Conservation (phyloP, 805 yeast species). For the Clavispora santaluciae region DNA sequence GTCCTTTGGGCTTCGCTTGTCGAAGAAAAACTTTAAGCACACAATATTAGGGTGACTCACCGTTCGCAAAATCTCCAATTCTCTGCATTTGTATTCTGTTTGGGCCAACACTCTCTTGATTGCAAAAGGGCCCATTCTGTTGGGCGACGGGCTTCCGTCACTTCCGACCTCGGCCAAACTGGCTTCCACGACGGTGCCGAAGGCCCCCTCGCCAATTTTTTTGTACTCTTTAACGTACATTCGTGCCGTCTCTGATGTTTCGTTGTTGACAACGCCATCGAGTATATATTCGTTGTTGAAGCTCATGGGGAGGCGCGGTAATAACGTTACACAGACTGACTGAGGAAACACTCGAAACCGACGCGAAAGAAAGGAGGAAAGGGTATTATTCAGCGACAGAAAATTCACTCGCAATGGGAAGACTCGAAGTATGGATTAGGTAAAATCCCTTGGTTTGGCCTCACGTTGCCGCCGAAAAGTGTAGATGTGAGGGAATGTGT, state of each 20-base stretch:
- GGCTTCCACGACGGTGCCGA: conserved; percentile 81
- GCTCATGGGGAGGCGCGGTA: conserved; percentile 2
- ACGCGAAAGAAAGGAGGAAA: not conserved
- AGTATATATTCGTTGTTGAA: conserved; percentile 28
- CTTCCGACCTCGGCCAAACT: conserved; percentile 37
- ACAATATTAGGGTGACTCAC: conserved; percentile 81
- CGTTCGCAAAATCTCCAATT: conserved; percentile 67
- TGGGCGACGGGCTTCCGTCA: conserved; percentile 10
- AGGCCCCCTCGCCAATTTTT: conserved; percentile 81
- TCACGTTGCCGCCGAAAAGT: not conserved
- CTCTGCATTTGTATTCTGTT: conserved; percentile 80
- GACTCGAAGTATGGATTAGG: not conserved
- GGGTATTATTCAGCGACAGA: not conserved
- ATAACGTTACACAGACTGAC: not conserved
- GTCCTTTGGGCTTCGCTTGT: conserved; percentile 59
- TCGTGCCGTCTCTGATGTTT: conserved; percentile 45
- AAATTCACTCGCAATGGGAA: not conserved
- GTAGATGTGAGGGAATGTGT: not conserved
- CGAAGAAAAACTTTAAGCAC: conserved; percentile 62
- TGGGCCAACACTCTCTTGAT: conserved; percentile 84
- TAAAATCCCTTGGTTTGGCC: not conserved
- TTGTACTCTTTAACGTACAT: conserved; percentile 71
- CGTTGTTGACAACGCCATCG: conserved; percentile 53
- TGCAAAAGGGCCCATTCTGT: conserved; percentile 78
- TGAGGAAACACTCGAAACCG: not conserved